phyloP scores from a whole-genome alignment of 2,329 filamentous ascomycete species.

The Botrytis porri region DNA sequence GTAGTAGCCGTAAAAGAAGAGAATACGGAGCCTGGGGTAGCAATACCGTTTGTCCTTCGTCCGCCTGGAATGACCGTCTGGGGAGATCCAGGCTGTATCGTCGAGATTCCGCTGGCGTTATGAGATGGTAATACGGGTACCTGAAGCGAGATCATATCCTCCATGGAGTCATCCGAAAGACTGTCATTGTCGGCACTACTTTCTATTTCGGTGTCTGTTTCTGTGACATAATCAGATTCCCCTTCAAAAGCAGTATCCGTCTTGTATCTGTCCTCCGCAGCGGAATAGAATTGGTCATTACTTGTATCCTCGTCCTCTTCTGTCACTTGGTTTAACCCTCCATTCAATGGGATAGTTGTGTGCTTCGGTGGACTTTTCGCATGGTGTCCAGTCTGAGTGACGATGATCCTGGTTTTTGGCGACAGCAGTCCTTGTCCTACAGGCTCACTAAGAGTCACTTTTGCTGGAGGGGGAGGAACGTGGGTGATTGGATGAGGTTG shows the following conservation, averaged over 20 bases:
- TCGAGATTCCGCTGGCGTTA: constrained; percentile 74
- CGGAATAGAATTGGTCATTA: constrained; percentile 90
- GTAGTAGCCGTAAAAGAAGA: constrained; percentile 86
- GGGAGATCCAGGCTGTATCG: constrained; percentile 77
- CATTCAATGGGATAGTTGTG: constrained; percentile 47
- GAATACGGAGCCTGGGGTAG: constrained; percentile 83
- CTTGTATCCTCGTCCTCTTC: constrained; percentile 76
- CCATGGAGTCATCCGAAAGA: constrained; percentile 84
- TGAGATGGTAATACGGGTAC: constrained; percentile 76
- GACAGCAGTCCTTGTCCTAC: constrained; percentile 82
- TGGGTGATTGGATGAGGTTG: constrained; percentile 85
- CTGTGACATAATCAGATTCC: constrained; percentile 54
- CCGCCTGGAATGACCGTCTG: constrained; percentile 56
- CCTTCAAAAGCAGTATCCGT: constrained; percentile 53
- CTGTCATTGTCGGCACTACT: constrained; percentile 68
- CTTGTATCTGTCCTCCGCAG: constrained; percentile 72
- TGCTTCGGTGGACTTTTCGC: constrained; percentile 50
- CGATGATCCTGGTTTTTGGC: constrained; percentile 76
- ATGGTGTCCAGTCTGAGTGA: constrained; percentile 62
- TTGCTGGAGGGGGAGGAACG: constrained; percentile 77
- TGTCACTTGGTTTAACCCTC: constrained; percentile 55
- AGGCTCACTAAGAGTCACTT: constrained; percentile 89
- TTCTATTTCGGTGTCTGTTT: constrained; percentile 54
- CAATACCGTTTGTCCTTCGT: constrained; percentile 68
- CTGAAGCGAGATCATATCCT: constrained; percentile 88